Evolutionary conservation across 441 rosid genomes (phyloP).

Genomic region (Populus trichocarpa): DNA sequence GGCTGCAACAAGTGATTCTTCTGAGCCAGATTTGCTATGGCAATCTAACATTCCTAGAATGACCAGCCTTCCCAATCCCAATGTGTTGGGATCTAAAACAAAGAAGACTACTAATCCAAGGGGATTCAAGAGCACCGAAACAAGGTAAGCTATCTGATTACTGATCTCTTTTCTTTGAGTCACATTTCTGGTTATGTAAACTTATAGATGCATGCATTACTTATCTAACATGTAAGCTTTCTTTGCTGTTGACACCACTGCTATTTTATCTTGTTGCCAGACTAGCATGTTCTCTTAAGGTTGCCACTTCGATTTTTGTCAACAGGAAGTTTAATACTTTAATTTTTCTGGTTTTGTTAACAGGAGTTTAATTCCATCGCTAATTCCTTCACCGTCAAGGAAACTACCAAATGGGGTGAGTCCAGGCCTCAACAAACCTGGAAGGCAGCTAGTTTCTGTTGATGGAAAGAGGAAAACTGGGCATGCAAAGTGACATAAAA

Average conservation of each 20-base stretch:
- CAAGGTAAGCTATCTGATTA: constrained; percentile 39
- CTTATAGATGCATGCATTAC: not conserved
- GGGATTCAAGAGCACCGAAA: constrained; percentile 44
- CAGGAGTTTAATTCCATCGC: constrained; percentile 74
- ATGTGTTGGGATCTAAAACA: constrained; percentile 31
- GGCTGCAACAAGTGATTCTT: constrained; percentile 84
- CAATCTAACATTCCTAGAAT: constrained; percentile 56
- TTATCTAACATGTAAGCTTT: not conserved
- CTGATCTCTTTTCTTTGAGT: not conserved
- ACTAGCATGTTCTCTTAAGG: not conserved
- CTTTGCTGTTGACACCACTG: not conserved
- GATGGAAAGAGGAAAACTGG: constrained; percentile 61
- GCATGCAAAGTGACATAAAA: constrained; percentile 38
- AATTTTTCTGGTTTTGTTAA: constrained; percentile 3
- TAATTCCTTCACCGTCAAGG: constrained; percentile 62
- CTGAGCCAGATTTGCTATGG: constrained; percentile 88
- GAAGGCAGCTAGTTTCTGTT: constrained; percentile 26
- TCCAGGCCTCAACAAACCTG: constrained; percentile 30
- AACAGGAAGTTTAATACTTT: not conserved
- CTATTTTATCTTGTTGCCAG: not conserved
- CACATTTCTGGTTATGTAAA: not conserved
- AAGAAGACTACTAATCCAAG: constrained; percentile 46
- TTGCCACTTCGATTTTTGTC: not conserved
- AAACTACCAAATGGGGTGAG: constrained; percentile 38
- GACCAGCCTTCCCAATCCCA: constrained; percentile 41